phyloP scores from a whole-genome alignment of 768 basidiomycete genomes.

The Phlegmacium glaucopus region DNA sequence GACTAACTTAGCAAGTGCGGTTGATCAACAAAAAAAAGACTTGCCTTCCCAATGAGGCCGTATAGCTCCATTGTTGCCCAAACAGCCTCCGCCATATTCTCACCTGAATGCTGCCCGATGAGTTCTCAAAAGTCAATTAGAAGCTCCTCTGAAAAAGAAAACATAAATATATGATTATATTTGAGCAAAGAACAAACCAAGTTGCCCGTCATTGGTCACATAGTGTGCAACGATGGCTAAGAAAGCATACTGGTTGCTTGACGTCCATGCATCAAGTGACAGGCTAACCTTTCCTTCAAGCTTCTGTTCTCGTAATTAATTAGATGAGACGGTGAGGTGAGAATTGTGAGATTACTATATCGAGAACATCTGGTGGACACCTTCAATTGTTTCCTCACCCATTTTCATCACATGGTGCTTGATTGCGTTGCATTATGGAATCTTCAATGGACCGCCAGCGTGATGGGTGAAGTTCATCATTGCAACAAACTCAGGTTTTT shows the following conservation, averaged over 20 bases:
- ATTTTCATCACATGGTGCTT: no score
- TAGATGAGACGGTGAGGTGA: no score
- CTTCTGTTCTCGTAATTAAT: no score
- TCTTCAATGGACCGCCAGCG: no score
- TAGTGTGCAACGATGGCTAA: conserved; percentile 28
- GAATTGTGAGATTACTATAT: no score
- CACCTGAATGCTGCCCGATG: conserved; percentile 29
- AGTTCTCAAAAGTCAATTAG: conserved; percentile 35
- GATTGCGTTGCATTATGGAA: no score
- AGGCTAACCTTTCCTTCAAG: conserved; percentile 15
- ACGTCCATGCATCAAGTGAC: conserved; percentile 29
- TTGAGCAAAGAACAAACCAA: conserved; percentile 14
- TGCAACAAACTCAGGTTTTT: conserved; percentile 13
- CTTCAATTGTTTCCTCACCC: no score
- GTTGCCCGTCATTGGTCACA: conserved; percentile 20
- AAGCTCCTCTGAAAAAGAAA: conserved; percentile 23
- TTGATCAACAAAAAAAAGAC: not conserved
- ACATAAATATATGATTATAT: not conserved
- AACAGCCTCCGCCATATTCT: conserved; percentile 32
- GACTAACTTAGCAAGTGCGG: not conserved
- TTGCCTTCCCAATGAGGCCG: conserved; percentile 13
- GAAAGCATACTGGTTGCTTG: conserved; percentile 26
- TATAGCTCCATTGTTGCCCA: conserved; percentile 26
- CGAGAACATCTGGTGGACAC: no score
- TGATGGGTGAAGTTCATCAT: conserved; percentile 16